Conservation (phyloP, 2,329 filamentous ascomycete genomes). For the Macrophomina phaseolina region DNA sequence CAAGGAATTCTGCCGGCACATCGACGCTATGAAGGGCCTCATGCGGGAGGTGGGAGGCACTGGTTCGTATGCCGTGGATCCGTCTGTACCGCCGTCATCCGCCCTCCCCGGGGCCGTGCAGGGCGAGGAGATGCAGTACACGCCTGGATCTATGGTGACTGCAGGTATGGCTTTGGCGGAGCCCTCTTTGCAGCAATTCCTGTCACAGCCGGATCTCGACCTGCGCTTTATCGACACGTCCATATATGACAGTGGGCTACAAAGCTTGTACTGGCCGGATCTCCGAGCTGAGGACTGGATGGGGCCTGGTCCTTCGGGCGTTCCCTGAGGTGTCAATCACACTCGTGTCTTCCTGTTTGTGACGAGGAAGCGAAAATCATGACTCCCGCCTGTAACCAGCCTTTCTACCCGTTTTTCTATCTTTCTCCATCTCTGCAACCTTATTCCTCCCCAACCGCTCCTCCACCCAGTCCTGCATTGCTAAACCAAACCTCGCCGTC, state of each 20-base stretch:
- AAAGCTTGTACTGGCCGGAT: slow-evolving; percentile 32
- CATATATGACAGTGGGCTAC: slow-evolving; percentile 28
- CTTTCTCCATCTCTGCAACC: not conserved
- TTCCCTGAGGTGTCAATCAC: not conserved
- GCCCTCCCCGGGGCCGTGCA: slow-evolving; percentile 7
- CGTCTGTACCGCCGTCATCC: not conserved
- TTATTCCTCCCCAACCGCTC: not conserved
- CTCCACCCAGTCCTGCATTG: slow-evolving; percentile 32
- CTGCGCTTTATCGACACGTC: slow-evolving; percentile 31
- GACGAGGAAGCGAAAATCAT: not conserved
- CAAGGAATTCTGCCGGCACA: slow-evolving; percentile 31
- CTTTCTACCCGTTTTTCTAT: no score
- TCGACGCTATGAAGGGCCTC: slow-evolving; percentile 31
- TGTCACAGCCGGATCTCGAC: slow-evolving; percentile 31
- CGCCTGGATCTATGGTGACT: slow-evolving; percentile 27
- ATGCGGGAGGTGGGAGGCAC: slow-evolving; percentile 19
- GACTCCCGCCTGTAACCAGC: no score
- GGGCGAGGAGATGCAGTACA: slow-evolving; percentile 2
- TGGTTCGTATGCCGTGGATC: not conserved
- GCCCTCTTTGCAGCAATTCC: slow-evolving; percentile 31
- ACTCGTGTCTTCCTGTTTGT: not conserved
- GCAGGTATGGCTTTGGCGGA: slow-evolving; percentile 33
- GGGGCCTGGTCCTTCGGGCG: not conserved
- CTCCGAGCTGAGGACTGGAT: slow-evolving; percentile 18
- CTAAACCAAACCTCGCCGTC: slow-evolving; percentile 29